Conservation (phyloP, 257 asterid genomes). For the Euphrasia confusa region DNA sequence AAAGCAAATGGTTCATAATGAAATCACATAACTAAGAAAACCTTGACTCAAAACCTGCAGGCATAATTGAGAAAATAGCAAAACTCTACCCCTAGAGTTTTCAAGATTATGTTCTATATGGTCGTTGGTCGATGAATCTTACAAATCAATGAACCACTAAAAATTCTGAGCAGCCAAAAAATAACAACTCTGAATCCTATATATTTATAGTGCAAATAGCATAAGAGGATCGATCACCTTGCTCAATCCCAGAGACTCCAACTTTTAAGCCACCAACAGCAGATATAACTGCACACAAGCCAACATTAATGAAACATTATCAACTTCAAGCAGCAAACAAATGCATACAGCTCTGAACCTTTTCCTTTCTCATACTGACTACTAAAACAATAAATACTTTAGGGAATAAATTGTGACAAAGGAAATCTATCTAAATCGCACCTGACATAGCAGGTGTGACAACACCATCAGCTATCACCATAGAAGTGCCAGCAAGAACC, state of each 20-base stretch:
- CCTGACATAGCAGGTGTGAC: conserved; percentile 99
- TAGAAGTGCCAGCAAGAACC: conserved; percentile 98
- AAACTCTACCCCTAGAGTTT: conserved; percentile 15
- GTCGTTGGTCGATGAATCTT: background rate
- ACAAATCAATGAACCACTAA: conserved; percentile 1
- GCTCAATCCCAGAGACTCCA: conserved; percentile 69
- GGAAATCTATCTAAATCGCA: conserved; percentile 40
- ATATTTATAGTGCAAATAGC: conserved; percentile 15
- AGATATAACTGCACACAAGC: conserved; percentile 76
- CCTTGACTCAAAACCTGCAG: conserved; percentile 23
- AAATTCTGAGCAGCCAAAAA: conserved; percentile 23
- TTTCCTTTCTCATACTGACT: conserved; percentile 32
- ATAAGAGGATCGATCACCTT: conserved; percentile 51
- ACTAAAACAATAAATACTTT: conserved; percentile 22
- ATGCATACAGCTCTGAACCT: conserved; percentile 19
- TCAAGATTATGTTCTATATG: conserved; percentile 18
- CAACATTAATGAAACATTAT: conserved; percentile 25
- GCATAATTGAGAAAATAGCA: conserved; percentile 16
- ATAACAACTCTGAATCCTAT: background rate
- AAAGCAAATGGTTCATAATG: background rate
- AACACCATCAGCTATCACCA: conserved; percentile 99
- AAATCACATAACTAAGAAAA: conserved; percentile 12
- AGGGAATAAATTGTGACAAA: conserved; percentile 22
- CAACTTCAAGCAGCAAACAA: conserved; percentile 27
- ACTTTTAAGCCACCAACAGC: conserved; percentile 94